Evolutionary conservation across 768 basidiomycete genomes (phyloP), one percentile per base, ranked within the genome.

Genomic region (Jaapia argillacea): DNA sequence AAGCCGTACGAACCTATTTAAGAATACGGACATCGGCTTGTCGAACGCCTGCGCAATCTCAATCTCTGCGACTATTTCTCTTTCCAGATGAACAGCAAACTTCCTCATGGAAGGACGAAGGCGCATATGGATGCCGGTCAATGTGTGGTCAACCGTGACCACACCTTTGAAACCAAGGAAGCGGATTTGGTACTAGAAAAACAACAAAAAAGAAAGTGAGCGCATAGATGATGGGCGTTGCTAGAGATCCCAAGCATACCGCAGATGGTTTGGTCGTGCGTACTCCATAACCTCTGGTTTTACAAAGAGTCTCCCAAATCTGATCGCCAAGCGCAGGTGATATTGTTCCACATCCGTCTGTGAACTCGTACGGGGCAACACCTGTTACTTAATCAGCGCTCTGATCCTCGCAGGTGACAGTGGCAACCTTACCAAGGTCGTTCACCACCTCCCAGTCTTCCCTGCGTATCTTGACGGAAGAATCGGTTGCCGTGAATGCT

Each of bases 321-420:
- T 54, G 61, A 31, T 77, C 57, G 0, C 68, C 75, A 3, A 90
- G 64, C 20, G 64, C 62, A 16, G 62, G 60, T 1, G 85, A 83
- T 40, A 90, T 85, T 0, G 85, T 86, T 1, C 88, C 88, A 7
- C 83, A 76, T 23, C 88, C 88, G 45, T 91, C 88, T 0, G 87
- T 89, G 54, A 79, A 80, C 20, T 69, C 46, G 47, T 68, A 69
- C 21, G 47, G 58, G 20, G 64, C n/a, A n/a, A n/a, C n/a, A n/a
- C n/a, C n/a, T n/a, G n/a, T n/a, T n/a, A n/a, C n/a, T n/a, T n/a
- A n/a, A n/a, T n/a, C n/a, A n/a, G n/a, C n/a, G n/a, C n/a, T n/a
- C n/a, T n/a, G n/a, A n/a, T n/a, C n/a, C n/a, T n/a, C n/a, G n/a
- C n/a, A n/a, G n/a, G n/a, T n/a, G n/a, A n/a, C n/a, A n/a, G n/a